Conservation (phyloP, 495 filamentous ascomycete genomes). For the Penicillium bovifimosum region DNA sequence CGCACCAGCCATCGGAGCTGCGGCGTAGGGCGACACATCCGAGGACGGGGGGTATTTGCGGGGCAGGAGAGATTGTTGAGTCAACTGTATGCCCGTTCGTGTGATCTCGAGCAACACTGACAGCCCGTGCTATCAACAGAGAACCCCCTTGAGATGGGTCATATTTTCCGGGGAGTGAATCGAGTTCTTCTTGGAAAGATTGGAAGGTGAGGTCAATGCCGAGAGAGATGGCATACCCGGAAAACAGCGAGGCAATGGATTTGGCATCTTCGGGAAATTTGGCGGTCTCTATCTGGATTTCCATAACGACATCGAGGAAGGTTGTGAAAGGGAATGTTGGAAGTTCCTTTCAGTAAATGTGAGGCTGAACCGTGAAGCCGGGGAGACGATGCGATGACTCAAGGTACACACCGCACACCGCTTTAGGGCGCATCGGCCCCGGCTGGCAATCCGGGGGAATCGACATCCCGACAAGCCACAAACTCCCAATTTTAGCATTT, state of each 20-base stretch:
- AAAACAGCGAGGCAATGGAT: constrained; percentile 40
- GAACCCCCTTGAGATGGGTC: constrained; percentile 34
- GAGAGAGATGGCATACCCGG: constrained; percentile 47
- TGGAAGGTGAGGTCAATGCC: constrained; percentile 55
- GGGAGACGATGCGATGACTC: no score
- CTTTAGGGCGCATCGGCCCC: no score
- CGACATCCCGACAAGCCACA: no score
- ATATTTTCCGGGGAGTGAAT: constrained; percentile 52
- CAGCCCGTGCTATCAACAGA: constrained; percentile 42
- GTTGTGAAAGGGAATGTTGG: no score
- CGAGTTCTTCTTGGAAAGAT: constrained; percentile 48
- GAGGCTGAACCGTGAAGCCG: no score
- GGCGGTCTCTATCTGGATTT: constrained; percentile 26
- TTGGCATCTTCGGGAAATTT: constrained; percentile 31
- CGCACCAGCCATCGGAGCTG: constrained; percentile 36
- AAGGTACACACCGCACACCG: no score
- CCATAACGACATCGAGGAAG: constrained; percentile 1
- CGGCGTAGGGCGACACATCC: constrained; percentile 45
- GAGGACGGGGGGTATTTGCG: constrained; percentile 19
- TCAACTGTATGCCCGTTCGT: background rate
- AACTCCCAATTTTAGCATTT: no score
- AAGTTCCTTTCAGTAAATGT: no score
- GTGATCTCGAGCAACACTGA: background rate
- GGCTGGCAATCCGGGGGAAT: no score
- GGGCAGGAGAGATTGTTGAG: background rate